phyloP scores from a whole-genome alignment of 495 filamentous ascomycete species.

The Lasiosphaeria hispida region DNA sequence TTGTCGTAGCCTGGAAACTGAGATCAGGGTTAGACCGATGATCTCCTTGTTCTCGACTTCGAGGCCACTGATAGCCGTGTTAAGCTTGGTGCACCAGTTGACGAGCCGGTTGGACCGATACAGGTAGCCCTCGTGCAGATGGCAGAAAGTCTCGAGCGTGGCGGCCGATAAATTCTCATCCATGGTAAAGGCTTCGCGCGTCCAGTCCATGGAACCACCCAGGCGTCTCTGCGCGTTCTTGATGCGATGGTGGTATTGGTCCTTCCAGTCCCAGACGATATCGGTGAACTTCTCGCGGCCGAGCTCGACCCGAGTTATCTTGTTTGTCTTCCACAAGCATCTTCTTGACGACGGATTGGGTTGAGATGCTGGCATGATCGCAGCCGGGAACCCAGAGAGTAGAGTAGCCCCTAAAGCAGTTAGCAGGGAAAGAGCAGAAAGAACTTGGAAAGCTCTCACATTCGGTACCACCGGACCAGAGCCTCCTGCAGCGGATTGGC shows the following conservation, averaged over 20 bases:
- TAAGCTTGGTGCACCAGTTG: conserved; percentile 66
- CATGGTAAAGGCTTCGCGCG: conserved; percentile 73
- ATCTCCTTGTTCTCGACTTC: conserved; percentile 69
- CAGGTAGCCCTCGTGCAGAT: conserved; percentile 65
- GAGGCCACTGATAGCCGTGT: conserved; percentile 63
- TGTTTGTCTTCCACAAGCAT: conserved; percentile 51
- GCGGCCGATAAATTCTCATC: conserved; percentile 59
- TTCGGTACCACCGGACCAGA: conserved; percentile 67
- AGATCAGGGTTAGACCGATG: conserved; percentile 58
- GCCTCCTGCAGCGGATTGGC: conserved; percentile 68
- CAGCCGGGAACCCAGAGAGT: conserved; percentile 62
- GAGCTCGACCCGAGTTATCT: conserved; percentile 55
- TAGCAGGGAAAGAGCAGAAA: no score
- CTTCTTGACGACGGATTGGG: conserved; percentile 61
- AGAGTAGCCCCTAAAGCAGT: conserved; percentile 58
- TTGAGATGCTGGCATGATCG: conserved; percentile 58
- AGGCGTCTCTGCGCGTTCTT: conserved; percentile 55
- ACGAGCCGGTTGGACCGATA: conserved; percentile 68
- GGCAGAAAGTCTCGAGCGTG: conserved; percentile 65
- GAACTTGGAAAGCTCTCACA: no score
- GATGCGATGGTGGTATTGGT: conserved; percentile 54
- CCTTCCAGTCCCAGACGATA: conserved; percentile 60
- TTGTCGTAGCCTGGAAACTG: conserved; percentile 70
- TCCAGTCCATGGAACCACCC: conserved; percentile 70
- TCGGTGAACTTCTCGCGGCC: conserved; percentile 51